Conservation (phyloP, 306 rosid genomes). For the Cicer cuneatum region DNA sequence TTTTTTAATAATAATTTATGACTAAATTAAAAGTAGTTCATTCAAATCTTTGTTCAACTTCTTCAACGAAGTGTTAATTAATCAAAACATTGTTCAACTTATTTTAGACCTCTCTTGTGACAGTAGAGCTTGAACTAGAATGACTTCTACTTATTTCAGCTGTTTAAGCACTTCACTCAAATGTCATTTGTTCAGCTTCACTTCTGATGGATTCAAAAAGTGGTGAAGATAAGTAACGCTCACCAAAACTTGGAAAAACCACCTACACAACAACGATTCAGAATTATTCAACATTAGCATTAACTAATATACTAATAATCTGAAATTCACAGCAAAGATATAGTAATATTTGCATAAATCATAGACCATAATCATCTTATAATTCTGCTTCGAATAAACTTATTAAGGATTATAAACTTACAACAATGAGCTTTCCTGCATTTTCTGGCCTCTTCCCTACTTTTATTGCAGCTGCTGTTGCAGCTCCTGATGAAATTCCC, state of each 20-base stretch:
- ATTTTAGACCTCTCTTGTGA: neutral
- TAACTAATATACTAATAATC: neutral
- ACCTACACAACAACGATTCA: conserved; percentile 50
- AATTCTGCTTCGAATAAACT: conserved; percentile 24
- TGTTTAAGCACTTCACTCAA: conserved; percentile 40
- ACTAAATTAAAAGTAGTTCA: too few species aligned
- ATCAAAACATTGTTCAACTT: conserved; percentile 14
- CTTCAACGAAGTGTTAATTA: neutral
- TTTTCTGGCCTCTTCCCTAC: conserved; percentile 74
- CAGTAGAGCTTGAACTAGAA: neutral
- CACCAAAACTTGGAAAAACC: conserved; percentile 71
- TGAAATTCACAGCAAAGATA: neutral
- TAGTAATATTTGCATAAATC: neutral
- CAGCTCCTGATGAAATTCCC: conserved; percentile 92
- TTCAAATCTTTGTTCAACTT: neutral
- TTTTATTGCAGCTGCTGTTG: conserved; percentile 71
- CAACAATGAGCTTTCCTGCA: conserved; percentile 80
- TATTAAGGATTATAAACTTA: conserved; percentile 42
- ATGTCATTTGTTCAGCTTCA: conserved; percentile 66
- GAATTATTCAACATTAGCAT: conserved; percentile 7
- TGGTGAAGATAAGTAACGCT: conserved; percentile 62
- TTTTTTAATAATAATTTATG: too few species aligned
- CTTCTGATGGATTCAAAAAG: conserved; percentile 65
- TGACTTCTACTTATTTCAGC: conserved; percentile 1
- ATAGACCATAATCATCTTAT: neutral